Evolutionary conservation across 2,329 filamentous ascomycete genomes (phyloP).

Genomic region (Trichoderma atroviride): DNA sequence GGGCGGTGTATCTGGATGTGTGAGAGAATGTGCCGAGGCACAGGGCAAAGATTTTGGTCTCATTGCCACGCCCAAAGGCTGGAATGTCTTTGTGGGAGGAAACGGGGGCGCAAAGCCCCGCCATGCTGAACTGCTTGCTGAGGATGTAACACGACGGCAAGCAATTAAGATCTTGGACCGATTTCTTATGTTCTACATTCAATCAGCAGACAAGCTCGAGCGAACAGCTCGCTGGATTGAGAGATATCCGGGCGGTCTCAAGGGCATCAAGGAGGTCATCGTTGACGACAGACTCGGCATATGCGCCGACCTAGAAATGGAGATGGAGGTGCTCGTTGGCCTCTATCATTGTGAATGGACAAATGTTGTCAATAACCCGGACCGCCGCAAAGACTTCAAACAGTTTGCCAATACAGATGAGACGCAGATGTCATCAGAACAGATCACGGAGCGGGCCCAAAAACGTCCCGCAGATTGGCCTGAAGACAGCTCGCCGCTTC

Average conservation of each 20-base stretch:
- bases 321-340: conserved; percentile 84
- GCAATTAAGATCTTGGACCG: conserved; percentile 83
- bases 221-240: conserved; percentile 89
- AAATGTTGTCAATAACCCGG: conserved; percentile 72
- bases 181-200: conserved; percentile 92
- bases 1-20: conserved; percentile 85
- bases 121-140: conserved; percentile 81
- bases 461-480: conserved; percentile 77
- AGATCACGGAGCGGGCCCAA: conserved; percentile 73
- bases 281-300: conserved; percentile 86
- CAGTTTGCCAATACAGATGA: conserved; percentile 86
- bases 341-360: conserved; percentile 93
- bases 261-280: conserved; percentile 80
- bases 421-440: conserved; percentile 68
- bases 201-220: conserved; percentile 87
- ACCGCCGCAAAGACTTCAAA: conserved; percentile 68
- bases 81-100: conserved; percentile 88
- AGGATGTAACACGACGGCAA: conserved; percentile 81
- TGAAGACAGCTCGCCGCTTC: conserved; percentile 64
- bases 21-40: conserved; percentile 90
- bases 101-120: conserved; percentile 86
- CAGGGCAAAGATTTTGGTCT: conserved; percentile 93
- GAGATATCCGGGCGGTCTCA: conserved; percentile 77
- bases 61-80: conserved; percentile 89
- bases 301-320: conserved; percentile 77